A percentile compares a stretch with the other conserved stretches of the same genome.
Conservation (phyloP, 805 yeast genomes). For the Ogataea methanolica region DNA sequence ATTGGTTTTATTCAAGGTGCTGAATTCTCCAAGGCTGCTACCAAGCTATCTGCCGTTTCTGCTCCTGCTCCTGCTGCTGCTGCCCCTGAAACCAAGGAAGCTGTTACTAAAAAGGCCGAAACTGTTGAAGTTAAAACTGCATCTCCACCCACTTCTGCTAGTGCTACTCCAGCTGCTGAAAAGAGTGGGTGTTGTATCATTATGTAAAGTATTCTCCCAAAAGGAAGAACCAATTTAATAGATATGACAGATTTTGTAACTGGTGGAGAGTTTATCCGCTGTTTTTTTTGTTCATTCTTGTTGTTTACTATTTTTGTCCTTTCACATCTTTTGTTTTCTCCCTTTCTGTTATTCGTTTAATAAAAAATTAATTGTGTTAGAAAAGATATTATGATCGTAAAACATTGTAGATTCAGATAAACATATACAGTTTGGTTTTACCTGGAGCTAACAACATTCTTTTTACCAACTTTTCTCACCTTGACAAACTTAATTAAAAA, state of each 20-base stretch:
- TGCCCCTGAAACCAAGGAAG: constrained; percentile 1
- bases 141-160: constrained; percentile 7
- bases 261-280: too few species aligned
- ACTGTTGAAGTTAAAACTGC: constrained; percentile 6
- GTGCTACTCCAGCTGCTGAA: constrained; percentile 8
- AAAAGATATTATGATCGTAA: too few species aligned
- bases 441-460: constrained; percentile 16
- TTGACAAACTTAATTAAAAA: constrained; percentile 62
- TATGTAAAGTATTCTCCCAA: constrained; percentile 18
- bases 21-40: constrained; percentile 47
- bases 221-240: not conserved
- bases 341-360: too few species aligned
- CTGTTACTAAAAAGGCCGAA: constrained; percentile 5
- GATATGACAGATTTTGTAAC: not conserved
- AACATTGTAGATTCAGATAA: too few species aligned
- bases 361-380: too few species aligned
- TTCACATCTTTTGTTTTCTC: too few species aligned
- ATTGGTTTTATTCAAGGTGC: constrained; percentile 66
- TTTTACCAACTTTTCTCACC: constrained; percentile 43
- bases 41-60: constrained; percentile 19
- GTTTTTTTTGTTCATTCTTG: too few species aligned
- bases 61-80: constrained; percentile 9
- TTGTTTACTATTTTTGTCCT: too few species aligned
- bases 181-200: constrained; percentile 30
- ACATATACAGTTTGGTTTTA: not conserved